Evolutionary conservation across 345 rosid species (phyloP), one percentile per base, ranked within the genome.

Genomic region (Adansonia digitata): DNA sequence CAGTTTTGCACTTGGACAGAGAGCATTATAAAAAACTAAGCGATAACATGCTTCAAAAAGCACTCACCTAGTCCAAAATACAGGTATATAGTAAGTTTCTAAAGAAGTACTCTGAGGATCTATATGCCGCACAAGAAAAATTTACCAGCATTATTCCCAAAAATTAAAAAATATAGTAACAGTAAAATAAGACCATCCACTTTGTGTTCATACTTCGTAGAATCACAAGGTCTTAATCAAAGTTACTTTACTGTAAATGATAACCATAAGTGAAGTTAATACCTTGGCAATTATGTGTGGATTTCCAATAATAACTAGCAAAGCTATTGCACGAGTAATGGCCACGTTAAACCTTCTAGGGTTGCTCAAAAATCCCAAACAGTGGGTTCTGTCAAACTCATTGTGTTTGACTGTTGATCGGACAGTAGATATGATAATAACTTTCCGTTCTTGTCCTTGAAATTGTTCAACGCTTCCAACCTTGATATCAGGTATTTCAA

Each of bases 401-500:
- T 91, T 86, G 83, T 93, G 98, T 75, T 86, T 90, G 75, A 91
- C 69, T 8, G 98, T 95, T 35, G 97, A 95, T 62, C 99, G 86
- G 37, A 92, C 99, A 0, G 97, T 95, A 24, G 98, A 93, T 56
- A 95, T 80, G 51, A 95, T 85, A 49, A 92, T 90, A 11, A 92
- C 97, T 56, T 88, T 77, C 68, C 86, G 88, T 79, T 92, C 98
- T 78, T 95, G 99, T 34, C 99, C 99, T 85, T 95, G 99, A 73
- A 92, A 95, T 69, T 95, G 99, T 79, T 92, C 99, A 9, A 95
- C 98, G 63, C 94, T 95, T 63, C 99, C 98, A 40, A 92, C 93
- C 87, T 91, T 93, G 56, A 95, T 82, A 75, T 84, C 85, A 9
- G 83, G 74, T 84, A 91, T 83, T 5, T 88, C 94, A 53, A 86